Base-by-base conservation (phyloP, 768 basidiomycete genomes). In the Brasilioporus rufonigricans region DNA sequence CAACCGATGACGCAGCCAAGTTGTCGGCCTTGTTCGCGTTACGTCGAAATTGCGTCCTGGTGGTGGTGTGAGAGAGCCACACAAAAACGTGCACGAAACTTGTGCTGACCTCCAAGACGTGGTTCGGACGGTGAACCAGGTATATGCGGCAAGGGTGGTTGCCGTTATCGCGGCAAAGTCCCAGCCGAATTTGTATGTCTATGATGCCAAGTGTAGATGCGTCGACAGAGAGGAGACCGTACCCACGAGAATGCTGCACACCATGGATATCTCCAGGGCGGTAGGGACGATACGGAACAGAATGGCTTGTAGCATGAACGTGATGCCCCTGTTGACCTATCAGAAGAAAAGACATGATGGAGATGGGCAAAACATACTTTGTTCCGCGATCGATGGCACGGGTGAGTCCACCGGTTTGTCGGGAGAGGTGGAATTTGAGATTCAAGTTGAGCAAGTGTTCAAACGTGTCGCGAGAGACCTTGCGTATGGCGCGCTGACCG, bases 181-280 rank as follows among this genome's bases (percentile, higher is more conserved):
- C 88, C 89, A 93, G 10, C 97, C 97, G 65, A 97, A 99, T 67
- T 98, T 96, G 65, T 91, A 98, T 2, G 93, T 95, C 94, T 97
- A 21, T 16, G 29, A 48, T 31, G 50, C 10, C 27, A 47, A 57
- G 39, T 53, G 31, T 19, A 48, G 36, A 46, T 32, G 41, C 33
- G 16, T 6, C 14, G 41, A 33, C 8, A 33, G 27, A 46, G 1
- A 35, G 10, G 41, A 26, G 36, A 24, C 9, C 6, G 24, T 48
- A 70, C 88, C 23, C 63, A 94, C 95, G 72, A 99, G 72, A 57
- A 99, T 99, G 47, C 95, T 96, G 74, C 95, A 98, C 40, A 99
- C 97, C 79, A 99, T 86, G 4, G 87, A 82, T 59, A 98, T 97
- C 69, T 98, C 97, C 48, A 99, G 74, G 1, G 96, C 97, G 0